Evolutionary conservation across 108 stramenopile species (phyloP).

Genomic region (Nannochloropsis gaditana): DNA sequence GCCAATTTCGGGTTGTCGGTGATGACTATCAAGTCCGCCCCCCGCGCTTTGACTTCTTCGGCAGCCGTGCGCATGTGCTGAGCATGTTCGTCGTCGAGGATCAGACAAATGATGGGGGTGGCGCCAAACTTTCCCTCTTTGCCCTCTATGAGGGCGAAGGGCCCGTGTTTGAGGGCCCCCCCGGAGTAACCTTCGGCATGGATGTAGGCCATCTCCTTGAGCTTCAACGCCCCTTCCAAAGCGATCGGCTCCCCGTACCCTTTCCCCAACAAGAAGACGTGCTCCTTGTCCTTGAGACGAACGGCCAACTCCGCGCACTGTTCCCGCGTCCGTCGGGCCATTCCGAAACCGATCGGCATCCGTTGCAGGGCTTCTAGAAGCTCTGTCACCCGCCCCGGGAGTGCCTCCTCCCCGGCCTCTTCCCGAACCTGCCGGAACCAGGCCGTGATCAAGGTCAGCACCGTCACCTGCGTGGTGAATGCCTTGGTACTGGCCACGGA

Average conservation of each 20-base stretch:
- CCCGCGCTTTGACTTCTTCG: conserved; percentile 90
- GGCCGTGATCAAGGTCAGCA: conserved; percentile 84
- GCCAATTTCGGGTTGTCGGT: conserved; percentile 81
- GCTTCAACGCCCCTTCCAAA: conserved; percentile 88
- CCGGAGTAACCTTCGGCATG: conserved; percentile 98
- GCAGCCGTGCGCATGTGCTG: conserved; percentile 87
- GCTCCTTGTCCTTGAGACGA: conserved; percentile 75
- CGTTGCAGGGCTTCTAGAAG: conserved; percentile 87
- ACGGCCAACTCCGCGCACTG: conserved; percentile 75
- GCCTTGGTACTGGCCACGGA: conserved; percentile 99
- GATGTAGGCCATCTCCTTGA: conserved; percentile 98
- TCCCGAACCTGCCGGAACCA: conserved; percentile 77
- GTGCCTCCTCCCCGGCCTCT: conserved; percentile 55
- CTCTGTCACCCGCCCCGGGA: conserved; percentile 10
- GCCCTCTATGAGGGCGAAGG: conserved; percentile 50
- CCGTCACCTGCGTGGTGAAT: conserved; percentile 97
- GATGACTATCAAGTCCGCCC: conserved; percentile 91
- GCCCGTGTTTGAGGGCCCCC: conserved; percentile 95
- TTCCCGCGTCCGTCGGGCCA: conserved; percentile 80
- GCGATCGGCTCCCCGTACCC: conserved; percentile 57
- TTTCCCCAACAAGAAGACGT: conserved; percentile 92
- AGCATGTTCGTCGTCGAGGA: conserved; percentile 94
- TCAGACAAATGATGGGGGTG: conserved; percentile 97
- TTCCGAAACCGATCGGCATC: conserved; percentile 92
- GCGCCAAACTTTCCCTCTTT: conserved; percentile 75